Evolutionary conservation across 2,329 filamentous ascomycete genomes (phyloP), one percentile per base, ranked within the genome.

Genomic region (Clonostachys rosea): DNA sequence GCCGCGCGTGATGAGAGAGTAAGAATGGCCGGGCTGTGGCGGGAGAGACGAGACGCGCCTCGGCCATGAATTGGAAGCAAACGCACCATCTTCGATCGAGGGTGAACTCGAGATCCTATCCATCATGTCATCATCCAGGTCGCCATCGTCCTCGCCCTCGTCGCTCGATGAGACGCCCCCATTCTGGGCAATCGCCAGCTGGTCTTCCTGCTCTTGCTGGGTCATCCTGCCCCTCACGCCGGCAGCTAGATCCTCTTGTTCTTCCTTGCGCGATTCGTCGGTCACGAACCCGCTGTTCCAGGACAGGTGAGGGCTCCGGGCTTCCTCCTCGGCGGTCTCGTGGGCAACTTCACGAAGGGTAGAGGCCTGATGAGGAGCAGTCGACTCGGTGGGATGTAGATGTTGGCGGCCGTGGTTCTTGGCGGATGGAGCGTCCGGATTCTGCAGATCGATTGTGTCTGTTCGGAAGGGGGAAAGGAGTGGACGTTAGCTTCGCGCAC

Each of bases 21-120:
- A 59, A 56, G 47, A 59, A 58, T 52, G 59, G 62, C 17, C 36
- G 14, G 7, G 36, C 7, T 8, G 36, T n/a, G 14, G 36, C 36
- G 14, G 36, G 44, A 73, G 63, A 54, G 70, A 73, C 52, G 69
- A 70, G 53, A 69, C 61, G 59, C 69, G 69, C 54, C 62, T 65
- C 48, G 71, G 73, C 72, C 69, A 72, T 60, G 45, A 64, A 61
- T 56, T 67, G 60, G 6, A 35, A 17, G 17, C 42, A n/a, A 75
- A 94, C 91, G 79, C 84, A 99, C 92, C 92, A 86, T 97, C 92
- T 76, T 95, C 91, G 69, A 99, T 99, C 59, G 92, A 97, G 63
- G 94, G 94, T 59, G 92, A 97, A 69, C 91, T 97, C 60, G 92
- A 97, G 56, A 99, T 96, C 69, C 94, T 94, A 74, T 97, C 94